These are phyloP conservation scores for Cyclaneusma minus DNA, from an alignment of 2,329 filamentous ascomycete species.

Conservation along the genomic window DNA sequence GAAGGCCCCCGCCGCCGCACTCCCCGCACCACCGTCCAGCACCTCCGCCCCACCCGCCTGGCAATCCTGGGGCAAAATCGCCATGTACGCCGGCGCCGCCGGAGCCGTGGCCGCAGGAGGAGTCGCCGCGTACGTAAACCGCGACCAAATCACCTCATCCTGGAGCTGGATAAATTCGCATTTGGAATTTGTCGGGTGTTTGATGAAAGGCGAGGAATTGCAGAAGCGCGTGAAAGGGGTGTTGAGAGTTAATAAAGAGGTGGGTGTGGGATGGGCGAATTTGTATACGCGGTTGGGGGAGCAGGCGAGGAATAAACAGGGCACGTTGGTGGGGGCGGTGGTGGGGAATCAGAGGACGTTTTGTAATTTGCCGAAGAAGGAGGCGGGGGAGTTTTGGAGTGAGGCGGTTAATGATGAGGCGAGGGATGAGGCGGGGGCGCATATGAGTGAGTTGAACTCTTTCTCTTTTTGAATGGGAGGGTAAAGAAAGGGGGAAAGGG, in stretches of 20 bases:
- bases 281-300: conserved; percentile 74
- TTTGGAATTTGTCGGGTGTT: conserved; percentile 82
- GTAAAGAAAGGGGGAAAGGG: neutral
- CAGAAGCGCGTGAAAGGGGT: conserved; percentile 57
- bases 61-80: conserved; percentile 73
- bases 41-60: conserved; percentile 32
- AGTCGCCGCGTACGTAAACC: conserved; percentile 73
- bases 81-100: conserved; percentile 73
- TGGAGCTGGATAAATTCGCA: conserved; percentile 78
- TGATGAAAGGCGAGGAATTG: conserved; percentile 72
- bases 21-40: conserved; percentile 19
- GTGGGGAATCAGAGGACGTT: conserved; percentile 68
- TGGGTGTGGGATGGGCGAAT: conserved; percentile 66
- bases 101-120: conserved; percentile 69
- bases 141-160: conserved; percentile 63
- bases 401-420: conserved; percentile 66
- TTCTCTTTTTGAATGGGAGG: neutral
- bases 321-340: conserved; percentile 38
- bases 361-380: conserved; percentile 59
- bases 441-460: conserved; percentile 42
- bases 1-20: conserved; percentile 19
- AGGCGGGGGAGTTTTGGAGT: conserved; percentile 40
- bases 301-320: conserved; percentile 39
- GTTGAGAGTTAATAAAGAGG: conserved; percentile 44
- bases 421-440: conserved; percentile 63